Percentiles rank a stretch among this genome's conserved stretches.
These are phyloP conservation scores for Phialemonium atrogriseum DNA, from an alignment of 2,329 filamentous ascomycete genomes.

Conservation along the genomic window DNA sequence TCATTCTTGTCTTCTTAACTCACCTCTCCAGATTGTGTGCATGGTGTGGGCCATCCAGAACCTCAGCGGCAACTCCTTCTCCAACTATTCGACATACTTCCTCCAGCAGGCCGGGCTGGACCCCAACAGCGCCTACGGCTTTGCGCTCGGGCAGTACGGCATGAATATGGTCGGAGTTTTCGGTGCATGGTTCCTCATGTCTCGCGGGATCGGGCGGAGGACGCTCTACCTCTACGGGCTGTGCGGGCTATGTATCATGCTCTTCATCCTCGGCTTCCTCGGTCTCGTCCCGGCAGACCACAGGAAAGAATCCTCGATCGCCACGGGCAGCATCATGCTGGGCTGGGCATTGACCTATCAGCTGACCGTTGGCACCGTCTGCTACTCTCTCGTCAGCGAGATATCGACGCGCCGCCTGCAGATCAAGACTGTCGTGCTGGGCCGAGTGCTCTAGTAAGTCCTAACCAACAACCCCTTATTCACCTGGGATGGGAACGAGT, in stretches of 20 bases:
- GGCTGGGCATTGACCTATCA: slow-evolving; percentile 79
- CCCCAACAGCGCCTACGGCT: slow-evolving; percentile 44
- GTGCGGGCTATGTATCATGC: slow-evolving; percentile 63
- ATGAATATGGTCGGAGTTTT: slow-evolving; percentile 77
- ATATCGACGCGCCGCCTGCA: slow-evolving; percentile 74
- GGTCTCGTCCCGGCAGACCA: slow-evolving; percentile 60
- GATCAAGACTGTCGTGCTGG: slow-evolving; percentile 86
- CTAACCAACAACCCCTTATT: background rate
- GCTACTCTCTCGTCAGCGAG: slow-evolving; percentile 82
- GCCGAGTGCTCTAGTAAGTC: slow-evolving; percentile 63
- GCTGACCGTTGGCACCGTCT: slow-evolving; percentile 79
- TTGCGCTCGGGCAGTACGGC: slow-evolving; percentile 56
- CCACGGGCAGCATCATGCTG: slow-evolving; percentile 80
- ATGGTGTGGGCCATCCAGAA: slow-evolving; percentile 58
- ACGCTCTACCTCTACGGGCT: slow-evolving; percentile 70
- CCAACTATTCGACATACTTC: slow-evolving; percentile 59
- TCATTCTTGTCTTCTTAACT: too few relatives aligned
- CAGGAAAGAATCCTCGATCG: slow-evolving; percentile 54
- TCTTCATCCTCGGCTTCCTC: slow-evolving; percentile 77
- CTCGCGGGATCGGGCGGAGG: slow-evolving; percentile 64
- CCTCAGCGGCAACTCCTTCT: slow-evolving; percentile 55
- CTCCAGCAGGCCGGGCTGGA: slow-evolving; percentile 50
- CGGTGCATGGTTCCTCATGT: slow-evolving; percentile 75
- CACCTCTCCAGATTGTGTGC: slow-evolving; percentile 52
- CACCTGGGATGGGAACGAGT: background rate